phyloP scores from a whole-genome alignment of 2,329 filamentous ascomycete species.

The Pyrenochaeta sp. region DNA sequence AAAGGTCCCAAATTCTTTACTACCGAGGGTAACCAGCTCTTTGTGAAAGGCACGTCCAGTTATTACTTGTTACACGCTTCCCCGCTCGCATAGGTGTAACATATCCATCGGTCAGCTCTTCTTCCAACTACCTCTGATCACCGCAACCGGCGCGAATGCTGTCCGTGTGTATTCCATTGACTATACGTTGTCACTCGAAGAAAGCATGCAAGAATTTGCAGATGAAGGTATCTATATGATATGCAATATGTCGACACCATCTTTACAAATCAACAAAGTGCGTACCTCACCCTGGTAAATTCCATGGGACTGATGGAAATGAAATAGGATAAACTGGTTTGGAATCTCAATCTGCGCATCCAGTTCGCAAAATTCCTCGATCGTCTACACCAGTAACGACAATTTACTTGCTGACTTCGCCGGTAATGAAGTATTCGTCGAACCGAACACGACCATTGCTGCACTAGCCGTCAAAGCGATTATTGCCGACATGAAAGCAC shows the following conservation, averaged over 20 bases:
- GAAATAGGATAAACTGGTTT: neutral
- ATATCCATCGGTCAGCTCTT: slow-evolving; percentile 62
- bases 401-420: neutral
- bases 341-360: neutral
- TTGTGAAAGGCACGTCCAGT: slow-evolving; percentile 72
- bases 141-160: neutral
- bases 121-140: neutral
- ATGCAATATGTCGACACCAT: neutral
- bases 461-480: neutral
- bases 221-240: neutral
- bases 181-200: neutral
- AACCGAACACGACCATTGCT: neutral
- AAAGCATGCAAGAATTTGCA: neutral
- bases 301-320: neutral
- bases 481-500: neutral
- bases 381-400: neutral
- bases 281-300: neutral
- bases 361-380: neutral
- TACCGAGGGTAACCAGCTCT: slow-evolving; percentile 81
- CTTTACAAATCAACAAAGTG: neutral
- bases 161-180: neutral
- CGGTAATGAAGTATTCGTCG: neutral
- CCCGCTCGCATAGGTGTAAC: slow-evolving; percentile 68
- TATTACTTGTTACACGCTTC: neutral
- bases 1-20: slow-evolving; percentile 88